Evolutionary conservation across 2,329 filamentous ascomycete genomes (phyloP), one percentile per base, ranked within the genome.

Genomic region (Alternaria metachromatica): DNA sequence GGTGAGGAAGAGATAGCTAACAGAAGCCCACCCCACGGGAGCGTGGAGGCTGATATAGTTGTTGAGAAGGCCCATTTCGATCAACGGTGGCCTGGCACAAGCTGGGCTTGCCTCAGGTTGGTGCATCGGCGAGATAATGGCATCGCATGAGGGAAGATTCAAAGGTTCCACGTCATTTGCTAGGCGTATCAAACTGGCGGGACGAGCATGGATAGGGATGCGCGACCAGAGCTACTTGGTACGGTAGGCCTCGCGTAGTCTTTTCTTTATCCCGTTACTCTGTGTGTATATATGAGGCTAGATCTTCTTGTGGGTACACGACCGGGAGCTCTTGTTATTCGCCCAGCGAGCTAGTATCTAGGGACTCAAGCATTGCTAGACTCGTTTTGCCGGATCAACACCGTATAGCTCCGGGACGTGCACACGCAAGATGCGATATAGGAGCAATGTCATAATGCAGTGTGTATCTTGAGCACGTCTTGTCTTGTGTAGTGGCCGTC

Each of bases 11-110:
- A 72, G 72, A 72, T 73, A 75, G 68, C 70, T 76, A 70, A 65
- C 58, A 66, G 58, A 69, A 59, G 58, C 64, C 70, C 59, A 77
- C 78, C 78, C 76, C 78, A 79, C 77, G 77, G 69, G 74, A 74
- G 65, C 74, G 73, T 78, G 71, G 76, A 78, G 75, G 71, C 68
- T 77, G 76, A 77, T 79, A 80, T 79, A 80, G 72, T 72, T 76
- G 70, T 75, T 63, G 69, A 63, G 60, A 66, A 64, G 62, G 44
- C 59, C 60, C 60, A 64, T 66, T 63, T 67, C 64, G 69, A 77
- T 76, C 74, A 71, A 74, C 72, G 61, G 55, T 54, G 63, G 69
- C 60, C 65, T 72, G 70, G 67, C 65, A 60, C 70, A 72, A 68
- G 72, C 68, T 76, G 73, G 67, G 70, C 69, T 66, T 69, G 67